Base-by-base conservation (phyloP, 176 grass and related monocot genomes). In the Carex littledalei region DNA sequence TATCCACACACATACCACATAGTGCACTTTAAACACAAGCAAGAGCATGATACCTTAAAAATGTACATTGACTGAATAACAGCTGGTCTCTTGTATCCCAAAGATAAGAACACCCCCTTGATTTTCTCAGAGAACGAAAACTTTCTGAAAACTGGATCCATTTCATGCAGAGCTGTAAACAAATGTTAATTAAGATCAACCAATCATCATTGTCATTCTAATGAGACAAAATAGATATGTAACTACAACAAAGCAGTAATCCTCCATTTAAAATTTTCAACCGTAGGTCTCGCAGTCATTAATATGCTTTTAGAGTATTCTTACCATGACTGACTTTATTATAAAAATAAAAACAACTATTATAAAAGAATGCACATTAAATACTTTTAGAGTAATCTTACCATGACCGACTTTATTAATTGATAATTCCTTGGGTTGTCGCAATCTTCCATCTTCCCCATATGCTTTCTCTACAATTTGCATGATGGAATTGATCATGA, bases 61-160 rank as follows among this genome's bases (percentile, higher is more conserved):
- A 95, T 98, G 86, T 98, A 98, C 95, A 95, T 98, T 20, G 93
- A 98, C 84, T 98, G 95, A 78, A 95, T 89, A 75, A 98, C 89
- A 18, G 88, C 88, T 73, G 93, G 93, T 70, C 89, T 93, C 89
- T 87, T 93, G 88, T 98, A 98, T 50, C 74, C 70, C 88, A 98
- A 88, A 78, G 95, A 98, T 63, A 82, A 90, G 79, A 98, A 86
- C 26, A 95, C 70, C 8, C 91, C 91, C 34, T 80, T 84, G 14
- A 93, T 4, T 81, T 87, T 90, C 80, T 89, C 89, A 2, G 89
- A 88, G 35, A 80, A 92, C 35, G 80, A 86, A 53, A 94, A 92
- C 59, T 86, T 93, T 67, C 85, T 98, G 83, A 98, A 98, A 73
- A 98, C 91, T 0, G 95, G 95, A 80, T 95, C 95, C 81, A 88